These are phyloP conservation scores for Fomitiporia mediterranea DNA, from an alignment of 1,284 basidiomycete species.

Conservation along the genomic window DNA sequence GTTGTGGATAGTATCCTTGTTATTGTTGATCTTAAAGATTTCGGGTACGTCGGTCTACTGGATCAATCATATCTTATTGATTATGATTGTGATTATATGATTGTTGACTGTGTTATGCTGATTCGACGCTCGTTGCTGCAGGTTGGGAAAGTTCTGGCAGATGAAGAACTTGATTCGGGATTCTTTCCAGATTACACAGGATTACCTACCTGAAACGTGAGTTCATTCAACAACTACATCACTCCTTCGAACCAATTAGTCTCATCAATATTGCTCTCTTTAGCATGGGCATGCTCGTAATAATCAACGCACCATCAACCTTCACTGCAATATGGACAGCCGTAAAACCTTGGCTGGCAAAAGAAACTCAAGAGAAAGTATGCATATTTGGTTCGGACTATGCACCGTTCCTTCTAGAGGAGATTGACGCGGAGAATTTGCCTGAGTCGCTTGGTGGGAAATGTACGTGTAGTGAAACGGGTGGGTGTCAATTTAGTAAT, in stretches of 20 bases:
- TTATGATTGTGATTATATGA: neutral
- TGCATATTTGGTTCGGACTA: constrained; percentile 59
- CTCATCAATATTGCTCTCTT: neutral
- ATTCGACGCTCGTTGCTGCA: too few relatives aligned
- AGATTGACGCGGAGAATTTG: constrained; percentile 52
- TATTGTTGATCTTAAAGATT: constrained; percentile 63
- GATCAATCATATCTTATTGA: neutral
- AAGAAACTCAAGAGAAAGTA: constrained; percentile 64
- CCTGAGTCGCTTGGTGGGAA: constrained; percentile 40
- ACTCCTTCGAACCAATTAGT: neutral
- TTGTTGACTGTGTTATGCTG: too few relatives aligned
- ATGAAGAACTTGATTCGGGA: constrained; percentile 55
- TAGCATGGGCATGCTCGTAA: constrained; percentile 64
- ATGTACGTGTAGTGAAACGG: constrained; percentile 50
- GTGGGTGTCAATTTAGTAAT: constrained; percentile 56
- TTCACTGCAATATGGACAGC: constrained; percentile 67
- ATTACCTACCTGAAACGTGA: constrained; percentile 72
- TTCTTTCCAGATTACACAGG: constrained; percentile 69
- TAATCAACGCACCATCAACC: constrained; percentile 65
- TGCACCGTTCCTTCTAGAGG: constrained; percentile 44
- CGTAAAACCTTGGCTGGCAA: constrained; percentile 65
- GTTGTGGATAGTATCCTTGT: constrained; percentile 50
- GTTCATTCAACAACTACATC: constrained; percentile 23
- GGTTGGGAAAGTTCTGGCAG: constrained; percentile 67
- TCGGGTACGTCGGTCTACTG: constrained; percentile 43